Percentiles rank a stretch among this genome's conserved stretches.
These are phyloP conservation scores for Glonium stellatum DNA, from an alignment of 495 filamentous ascomycete species.

Conservation along the genomic window DNA sequence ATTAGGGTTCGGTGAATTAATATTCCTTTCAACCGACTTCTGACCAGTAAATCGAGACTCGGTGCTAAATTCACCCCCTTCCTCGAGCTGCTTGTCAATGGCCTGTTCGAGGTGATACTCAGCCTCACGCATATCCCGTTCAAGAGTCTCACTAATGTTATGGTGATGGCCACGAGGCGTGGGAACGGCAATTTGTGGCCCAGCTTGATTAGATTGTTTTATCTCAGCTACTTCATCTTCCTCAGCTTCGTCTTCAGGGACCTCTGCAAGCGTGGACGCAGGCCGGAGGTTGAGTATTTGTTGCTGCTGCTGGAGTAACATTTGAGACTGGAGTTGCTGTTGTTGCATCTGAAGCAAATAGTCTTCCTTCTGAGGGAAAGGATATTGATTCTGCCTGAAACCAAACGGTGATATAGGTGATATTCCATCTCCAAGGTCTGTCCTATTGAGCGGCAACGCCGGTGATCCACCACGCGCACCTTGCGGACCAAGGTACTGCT, in stretches of 20 bases:
- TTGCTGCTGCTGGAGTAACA: conserved; percentile 47
- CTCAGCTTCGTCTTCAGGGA: conserved; percentile 50
- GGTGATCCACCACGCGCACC: conserved; percentile 53
- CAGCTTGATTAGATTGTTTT: conserved; percentile 37
- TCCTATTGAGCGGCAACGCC: conserved; percentile 30
- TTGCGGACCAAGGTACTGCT: conserved; percentile 47
- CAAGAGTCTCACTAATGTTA: conserved; percentile 64
- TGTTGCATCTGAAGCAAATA: conserved; percentile 43
- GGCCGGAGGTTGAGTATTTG: conserved; percentile 36
- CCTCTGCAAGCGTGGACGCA: conserved; percentile 44
- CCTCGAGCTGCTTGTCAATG: conserved; percentile 62
- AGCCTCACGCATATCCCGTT: conserved; percentile 78
- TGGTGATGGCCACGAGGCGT: conserved; percentile 59
- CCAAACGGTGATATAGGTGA: conserved; percentile 29
- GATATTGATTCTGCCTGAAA: conserved; percentile 22
- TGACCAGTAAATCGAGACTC: conserved; percentile 37
- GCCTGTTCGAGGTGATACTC: conserved; percentile 75
- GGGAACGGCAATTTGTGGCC: conserved; percentile 55
- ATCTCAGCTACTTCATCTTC: conserved; percentile 34
- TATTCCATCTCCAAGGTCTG: conserved; percentile 19
- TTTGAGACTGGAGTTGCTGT: conserved; percentile 46
- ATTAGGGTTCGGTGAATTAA: conserved; percentile 17
- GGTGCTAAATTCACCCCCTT: conserved; percentile 46
- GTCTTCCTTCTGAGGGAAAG: conserved; percentile 30
- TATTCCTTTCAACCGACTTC: background rate